A percentile compares a stretch with the other conserved stretches of the same genome.
These are phyloP conservation scores for Papiliotrema fonsecae DNA, from an alignment of 1,284 basidiomycete genomes.

Conservation along the genomic window DNA sequence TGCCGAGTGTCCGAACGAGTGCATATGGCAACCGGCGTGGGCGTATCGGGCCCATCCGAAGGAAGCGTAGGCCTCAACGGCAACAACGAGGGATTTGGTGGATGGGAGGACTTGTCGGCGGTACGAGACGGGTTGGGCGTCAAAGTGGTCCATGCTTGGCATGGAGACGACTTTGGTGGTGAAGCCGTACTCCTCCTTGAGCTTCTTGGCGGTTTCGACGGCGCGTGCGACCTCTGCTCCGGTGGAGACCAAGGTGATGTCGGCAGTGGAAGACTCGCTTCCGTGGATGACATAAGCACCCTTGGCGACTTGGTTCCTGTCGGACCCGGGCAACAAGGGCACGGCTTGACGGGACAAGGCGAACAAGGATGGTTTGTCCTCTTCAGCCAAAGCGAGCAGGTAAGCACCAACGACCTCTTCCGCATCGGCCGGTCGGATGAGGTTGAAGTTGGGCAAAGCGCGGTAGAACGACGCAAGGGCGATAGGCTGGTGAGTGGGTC, in stretches of 20 bases:
- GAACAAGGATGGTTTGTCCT: slow-evolving; percentile 25
- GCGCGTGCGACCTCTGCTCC: slow-evolving; percentile 39
- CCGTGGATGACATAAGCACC: slow-evolving; percentile 36
- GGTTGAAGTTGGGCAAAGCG: slow-evolving; percentile 37
- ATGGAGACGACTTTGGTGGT: slow-evolving; percentile 36
- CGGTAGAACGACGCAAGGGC: slow-evolving; percentile 36
- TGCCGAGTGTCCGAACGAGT: slow-evolving; percentile 36
- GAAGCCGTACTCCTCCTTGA: slow-evolving; percentile 16
- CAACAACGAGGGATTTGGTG: slow-evolving; percentile 26
- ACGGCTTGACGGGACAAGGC: slow-evolving; percentile 34
- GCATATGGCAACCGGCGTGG: slow-evolving; percentile 38
- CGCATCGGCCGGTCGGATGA: slow-evolving; percentile 40
- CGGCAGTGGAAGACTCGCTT: slow-evolving; percentile 14
- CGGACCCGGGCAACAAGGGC: slow-evolving; percentile 29
- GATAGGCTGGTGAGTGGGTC: slow-evolving; percentile 42
- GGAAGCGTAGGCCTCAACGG: slow-evolving; percentile 37
- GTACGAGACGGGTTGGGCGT: slow-evolving; percentile 29
- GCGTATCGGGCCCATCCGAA: slow-evolving; percentile 43
- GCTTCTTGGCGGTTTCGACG: slow-evolving; percentile 27
- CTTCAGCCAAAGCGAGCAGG: slow-evolving; percentile 21
- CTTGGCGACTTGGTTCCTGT: slow-evolving; percentile 24
- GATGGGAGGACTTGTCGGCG: slow-evolving; percentile 25
- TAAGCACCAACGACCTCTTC: slow-evolving; percentile 40
- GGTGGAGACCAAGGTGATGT: slow-evolving; percentile 38
- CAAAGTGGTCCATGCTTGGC: slow-evolving; percentile 35